Evolutionary conservation across 495 filamentous ascomycete species (phyloP), one percentile per base, ranked within the genome.

Genomic region (Penicillium coffeae): DNA sequence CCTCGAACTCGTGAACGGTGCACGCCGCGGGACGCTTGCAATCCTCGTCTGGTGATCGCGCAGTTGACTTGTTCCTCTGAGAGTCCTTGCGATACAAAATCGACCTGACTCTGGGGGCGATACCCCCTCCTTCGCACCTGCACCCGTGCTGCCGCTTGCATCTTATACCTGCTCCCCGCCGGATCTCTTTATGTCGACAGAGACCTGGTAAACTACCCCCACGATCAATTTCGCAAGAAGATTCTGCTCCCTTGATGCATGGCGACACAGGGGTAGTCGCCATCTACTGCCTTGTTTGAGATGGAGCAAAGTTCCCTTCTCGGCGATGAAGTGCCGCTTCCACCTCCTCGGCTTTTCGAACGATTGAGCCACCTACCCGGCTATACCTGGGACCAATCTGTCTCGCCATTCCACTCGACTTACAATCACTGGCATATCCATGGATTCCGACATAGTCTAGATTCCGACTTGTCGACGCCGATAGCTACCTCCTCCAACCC

Each of bases 401-500:
- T 69, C 51, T 75, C 74, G 49, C 85, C 86, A n/a, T 83, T 86
- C 57, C 87, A 89, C 67, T 87, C 87, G n/a, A 86, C 80, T 51
- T 91, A 91, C 65, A 85, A 86, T 56, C 86, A 86, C 66, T 91
- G 87, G 81, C 78, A 81, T 60, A 73, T 84, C 16, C 77, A 67
- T 48, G 80, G 80, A 33, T 67, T 75, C 35, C 67, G 70, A 7
- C 74, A 78, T 58, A 50, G 66, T 22, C 34, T 55, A 3, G 72
- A 75, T 38, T 60, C 61, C 27, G 70, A 74, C 27, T 50, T 57
- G 20, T 70, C 69, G 8, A 71, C 69, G 19, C 71, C 71, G n/a
- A 60, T 66, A 35, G 69, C 74, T 21, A 75, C 74, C 43, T 71
- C 72, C 13, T 64, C 58, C 9, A 47, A 38, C 32, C 58, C 54